phyloP scores from a whole-genome alignment of 495 filamentous ascomycete species.

The Opeltia flavorubescens region DNA sequence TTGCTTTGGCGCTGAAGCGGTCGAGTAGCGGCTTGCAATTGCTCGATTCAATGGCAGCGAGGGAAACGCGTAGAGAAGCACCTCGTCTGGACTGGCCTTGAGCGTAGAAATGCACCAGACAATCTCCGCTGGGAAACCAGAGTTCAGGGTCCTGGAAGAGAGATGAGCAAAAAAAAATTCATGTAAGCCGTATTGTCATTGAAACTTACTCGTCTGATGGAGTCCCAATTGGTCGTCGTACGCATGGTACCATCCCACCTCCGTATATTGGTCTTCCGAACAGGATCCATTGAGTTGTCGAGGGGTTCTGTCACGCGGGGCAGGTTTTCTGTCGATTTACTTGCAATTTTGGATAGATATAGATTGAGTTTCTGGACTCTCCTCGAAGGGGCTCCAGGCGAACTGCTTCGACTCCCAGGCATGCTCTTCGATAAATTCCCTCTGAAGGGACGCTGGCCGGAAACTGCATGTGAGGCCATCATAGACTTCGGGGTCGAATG shows the following conservation, averaged over 20 bases:
- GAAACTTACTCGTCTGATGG: constrained; percentile 32
- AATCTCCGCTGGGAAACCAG: constrained; percentile 48
- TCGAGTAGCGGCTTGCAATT: constrained; percentile 39
- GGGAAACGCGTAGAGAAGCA: constrained; percentile 44
- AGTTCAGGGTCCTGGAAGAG: constrained; percentile 43
- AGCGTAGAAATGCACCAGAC: constrained; percentile 45
- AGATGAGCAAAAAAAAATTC: background rate
- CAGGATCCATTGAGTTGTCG: background rate
- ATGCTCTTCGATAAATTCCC: background rate
- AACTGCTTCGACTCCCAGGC: background rate
- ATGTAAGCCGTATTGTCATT: background rate
- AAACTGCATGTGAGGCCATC: background rate
- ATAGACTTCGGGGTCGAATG: too few species aligned
- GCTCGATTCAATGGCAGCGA: constrained; percentile 31
- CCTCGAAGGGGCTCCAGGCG: background rate
- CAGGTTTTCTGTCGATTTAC: constrained; percentile 4
- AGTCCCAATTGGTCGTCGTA: constrained; percentile 36
- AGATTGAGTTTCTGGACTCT: background rate
- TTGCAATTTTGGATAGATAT: constrained; percentile 1
- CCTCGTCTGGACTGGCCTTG: constrained; percentile 44
- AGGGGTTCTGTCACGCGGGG: background rate
- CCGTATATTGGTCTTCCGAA: constrained; percentile 16
- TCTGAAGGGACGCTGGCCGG: background rate
- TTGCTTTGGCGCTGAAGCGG: constrained; percentile 26
- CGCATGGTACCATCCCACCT: constrained; percentile 44